Evolutionary conservation across 805 yeast species (phyloP), one percentile per base, ranked within the genome.

Genomic region (Maudiozyma barnettii): DNA sequence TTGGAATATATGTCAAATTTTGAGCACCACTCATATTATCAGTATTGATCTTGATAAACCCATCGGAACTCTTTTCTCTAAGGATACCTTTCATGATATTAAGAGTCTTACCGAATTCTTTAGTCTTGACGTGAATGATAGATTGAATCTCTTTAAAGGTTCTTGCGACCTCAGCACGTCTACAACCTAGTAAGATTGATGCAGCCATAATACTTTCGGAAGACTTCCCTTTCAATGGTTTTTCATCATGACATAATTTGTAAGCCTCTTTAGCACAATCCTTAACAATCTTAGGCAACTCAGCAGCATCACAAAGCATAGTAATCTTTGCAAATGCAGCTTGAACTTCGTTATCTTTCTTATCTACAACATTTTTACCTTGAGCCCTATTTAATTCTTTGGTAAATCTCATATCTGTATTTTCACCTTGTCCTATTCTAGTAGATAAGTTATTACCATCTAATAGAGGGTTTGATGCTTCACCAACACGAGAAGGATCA

Each of bases 401-500:
- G n/a, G 96, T 95, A 3, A 79, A 77, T 51, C 81, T 77, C n/a
- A 82, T 77, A 52, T 90, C 95, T 38, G 91, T 95, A 40, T 88
- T 95, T 36, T 87, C 86, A 18, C 84, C 89, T 49, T 82, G 81
- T 23, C 96, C 85, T 51, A 93, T 93, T 73, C 90, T 82, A 4
- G 99, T 91, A 14, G 95, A 87, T 47, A 91, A 79, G 65, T 90
- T 95, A 57, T 85, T 91, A 19, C 95, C 84, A 60, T 90, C 97
- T 55, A 93, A 74, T 46, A 90, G 71, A 9, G 97, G 96, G 63
- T 90, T 90, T 16, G 89, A 82, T 5, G 97, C 97, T 63, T 90
- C 97, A 66, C 99, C 99, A 53, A 91, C 99, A 85, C 99, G 98
- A 54, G 93, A 82, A 4, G 99, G 99, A 65, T 91, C 99, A 66